These are phyloP conservation scores for Catunica adiposa DNA, from an alignment of 2,329 filamentous ascomycete species.

Conservation along the genomic window DNA sequence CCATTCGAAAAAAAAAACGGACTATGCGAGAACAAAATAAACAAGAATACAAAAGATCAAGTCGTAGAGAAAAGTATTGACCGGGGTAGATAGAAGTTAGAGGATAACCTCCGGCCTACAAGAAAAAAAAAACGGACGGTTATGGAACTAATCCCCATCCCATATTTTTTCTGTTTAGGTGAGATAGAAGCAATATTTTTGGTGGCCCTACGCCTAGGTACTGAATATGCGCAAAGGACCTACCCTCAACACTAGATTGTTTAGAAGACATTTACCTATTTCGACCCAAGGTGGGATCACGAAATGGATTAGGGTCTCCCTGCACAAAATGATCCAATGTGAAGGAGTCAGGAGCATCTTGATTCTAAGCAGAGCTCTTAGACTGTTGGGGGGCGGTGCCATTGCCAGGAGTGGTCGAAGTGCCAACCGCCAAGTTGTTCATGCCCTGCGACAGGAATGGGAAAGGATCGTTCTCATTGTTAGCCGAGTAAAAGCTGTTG, in stretches of 20 bases:
- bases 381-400: conserved; percentile 33
- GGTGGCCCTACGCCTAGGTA: background rate
- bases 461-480: conserved; percentile 58
- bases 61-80: background rate
- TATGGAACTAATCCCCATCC: background rate
- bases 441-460: conserved; percentile 64
- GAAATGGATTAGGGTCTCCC: no score
- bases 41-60: conserved; percentile 14
- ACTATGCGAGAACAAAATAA: conserved; percentile 2
- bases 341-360: background rate
- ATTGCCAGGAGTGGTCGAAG: conserved; percentile 42
- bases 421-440: conserved; percentile 48
- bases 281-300: no score
- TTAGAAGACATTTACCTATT: no score
- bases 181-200: background rate
- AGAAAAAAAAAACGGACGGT: no score
- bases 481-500: conserved; percentile 34
- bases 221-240: background rate
- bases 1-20: conserved; percentile 1
- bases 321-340: no score
- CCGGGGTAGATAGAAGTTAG: no score
- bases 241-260: no score
- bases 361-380: conserved; percentile 41
- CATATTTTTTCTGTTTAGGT: background rate
- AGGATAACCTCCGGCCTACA: no score